Percentiles rank a stretch among this genome's conserved stretches.
Conservation (phyloP, 805 yeast genomes). For the Pichia eremophila region DNA sequence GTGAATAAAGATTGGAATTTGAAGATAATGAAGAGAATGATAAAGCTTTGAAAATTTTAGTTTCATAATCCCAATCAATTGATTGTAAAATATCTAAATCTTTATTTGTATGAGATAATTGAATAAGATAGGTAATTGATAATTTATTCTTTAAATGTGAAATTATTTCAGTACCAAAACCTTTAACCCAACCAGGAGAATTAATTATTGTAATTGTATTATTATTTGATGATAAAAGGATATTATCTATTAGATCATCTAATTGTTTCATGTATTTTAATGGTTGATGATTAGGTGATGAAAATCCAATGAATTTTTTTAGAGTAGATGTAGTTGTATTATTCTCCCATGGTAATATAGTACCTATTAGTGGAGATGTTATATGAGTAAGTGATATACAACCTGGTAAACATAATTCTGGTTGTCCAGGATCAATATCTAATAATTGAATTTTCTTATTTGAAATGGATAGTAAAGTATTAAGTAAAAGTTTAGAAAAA, state of each 20-base stretch:
- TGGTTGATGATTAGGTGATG: slow-evolving; percentile 64
- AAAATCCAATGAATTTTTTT: slow-evolving; percentile 44
- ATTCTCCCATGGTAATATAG: slow-evolving; percentile 17
- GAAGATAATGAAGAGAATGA: not conserved
- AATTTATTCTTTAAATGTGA: slow-evolving; percentile 33
- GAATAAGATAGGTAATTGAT: slow-evolving; percentile 48
- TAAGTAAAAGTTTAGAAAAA: slow-evolving; percentile 43
- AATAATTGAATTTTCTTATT: slow-evolving; percentile 34
- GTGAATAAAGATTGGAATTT: slow-evolving; percentile 28
- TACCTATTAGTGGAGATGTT: slow-evolving; percentile 30
- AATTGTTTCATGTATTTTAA: slow-evolving; percentile 38
- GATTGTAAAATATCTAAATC: slow-evolving; percentile 7
- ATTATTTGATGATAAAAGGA: slow-evolving; percentile 11
- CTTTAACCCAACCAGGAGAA: slow-evolving; percentile 89
- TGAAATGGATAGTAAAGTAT: slow-evolving; percentile 31
- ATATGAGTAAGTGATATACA: slow-evolving; percentile 46
- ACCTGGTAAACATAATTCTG: slow-evolving; percentile 68
- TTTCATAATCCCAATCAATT: not conserved
- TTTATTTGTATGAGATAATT: slow-evolving; percentile 33
- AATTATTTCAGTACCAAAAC: slow-evolving; percentile 68
- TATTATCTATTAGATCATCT: slow-evolving; percentile 28
- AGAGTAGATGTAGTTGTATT: slow-evolving; percentile 11
- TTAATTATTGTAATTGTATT: slow-evolving; percentile 39
- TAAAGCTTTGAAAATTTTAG: slow-evolving; percentile 8
- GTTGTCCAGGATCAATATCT: slow-evolving; percentile 87